These are phyloP conservation scores for Ophiocordyceps unilateralis DNA, from an alignment of 2,329 filamentous ascomycete genomes.

Conservation along the genomic window DNA sequence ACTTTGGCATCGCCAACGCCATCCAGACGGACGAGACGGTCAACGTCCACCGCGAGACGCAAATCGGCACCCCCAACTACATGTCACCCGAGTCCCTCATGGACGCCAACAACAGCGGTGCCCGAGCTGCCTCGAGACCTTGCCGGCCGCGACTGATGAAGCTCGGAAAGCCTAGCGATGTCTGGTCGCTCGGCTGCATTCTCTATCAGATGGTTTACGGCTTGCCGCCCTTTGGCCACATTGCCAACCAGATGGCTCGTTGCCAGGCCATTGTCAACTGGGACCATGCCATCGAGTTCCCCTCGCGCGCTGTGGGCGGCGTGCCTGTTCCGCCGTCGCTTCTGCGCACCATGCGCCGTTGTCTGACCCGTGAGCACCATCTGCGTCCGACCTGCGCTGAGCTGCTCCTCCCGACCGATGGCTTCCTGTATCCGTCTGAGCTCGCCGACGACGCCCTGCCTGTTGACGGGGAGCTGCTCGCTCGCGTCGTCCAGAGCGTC, in stretches of 20 bases:
- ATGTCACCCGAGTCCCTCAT: slow-evolving; percentile 94
- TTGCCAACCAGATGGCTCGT: slow-evolving; percentile 68
- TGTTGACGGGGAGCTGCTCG: slow-evolving; percentile 44
- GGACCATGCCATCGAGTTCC: slow-evolving; percentile 56
- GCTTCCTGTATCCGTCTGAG: slow-evolving; percentile 47
- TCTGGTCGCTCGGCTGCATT: slow-evolving; percentile 94
- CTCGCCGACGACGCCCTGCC: slow-evolving; percentile 36
- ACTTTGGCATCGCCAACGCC: slow-evolving; percentile 95
- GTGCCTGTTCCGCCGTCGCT: slow-evolving; percentile 40
- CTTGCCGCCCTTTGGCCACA: slow-evolving; percentile 87
- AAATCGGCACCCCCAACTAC: slow-evolving; percentile 94
- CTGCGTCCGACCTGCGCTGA: slow-evolving; percentile 47
- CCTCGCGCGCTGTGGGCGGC: slow-evolving; percentile 49
- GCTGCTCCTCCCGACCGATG: slow-evolving; percentile 39
- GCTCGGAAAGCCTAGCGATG: slow-evolving; percentile 84
- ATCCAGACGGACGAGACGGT: slow-evolving; percentile 92
- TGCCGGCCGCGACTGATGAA: slow-evolving; percentile 66
- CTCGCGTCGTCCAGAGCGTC: slow-evolving; percentile 45
- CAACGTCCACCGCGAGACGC: slow-evolving; percentile 89
- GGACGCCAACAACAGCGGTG: slow-evolving; percentile 57
- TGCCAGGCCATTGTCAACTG: slow-evolving; percentile 79
- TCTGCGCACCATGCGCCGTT: slow-evolving; percentile 43
- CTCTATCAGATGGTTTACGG: slow-evolving; percentile 97
- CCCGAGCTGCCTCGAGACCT: slow-evolving; percentile 23
- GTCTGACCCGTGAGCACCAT: slow-evolving; percentile 43